These are phyloP conservation scores for Phalaenopsis equestris DNA, from an alignment of 106 monocot species.

Conservation along the genomic window DNA sequence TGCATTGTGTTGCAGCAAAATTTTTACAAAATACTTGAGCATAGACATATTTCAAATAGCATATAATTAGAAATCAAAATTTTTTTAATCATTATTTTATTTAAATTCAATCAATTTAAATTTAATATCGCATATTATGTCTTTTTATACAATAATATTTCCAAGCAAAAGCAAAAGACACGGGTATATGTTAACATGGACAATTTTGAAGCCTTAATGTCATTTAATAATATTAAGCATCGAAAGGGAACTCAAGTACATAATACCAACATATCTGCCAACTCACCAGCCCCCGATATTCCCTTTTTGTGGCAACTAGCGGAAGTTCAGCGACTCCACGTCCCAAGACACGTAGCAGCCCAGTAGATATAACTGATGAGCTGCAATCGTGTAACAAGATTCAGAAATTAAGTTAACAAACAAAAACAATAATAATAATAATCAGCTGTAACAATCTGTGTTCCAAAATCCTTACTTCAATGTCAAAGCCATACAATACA, in stretches of 20 bases:
- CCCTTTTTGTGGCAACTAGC: slow-evolving; percentile 78
- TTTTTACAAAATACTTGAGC: background rate
- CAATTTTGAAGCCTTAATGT: background rate
- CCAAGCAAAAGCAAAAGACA: background rate
- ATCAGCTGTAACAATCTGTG: background rate
- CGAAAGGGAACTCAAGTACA: background rate
- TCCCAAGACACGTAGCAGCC: slow-evolving; percentile 77
- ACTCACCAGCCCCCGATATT: slow-evolving; percentile 64
- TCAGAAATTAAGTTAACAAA: background rate
- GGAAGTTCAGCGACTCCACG: slow-evolving; percentile 87
- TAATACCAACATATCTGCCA: background rate
- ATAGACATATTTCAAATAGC: background rate
- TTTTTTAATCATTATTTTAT: too few species aligned
- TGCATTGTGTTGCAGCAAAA: too few species aligned
- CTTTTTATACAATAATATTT: slow-evolving; percentile 1
- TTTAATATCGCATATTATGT: background rate
- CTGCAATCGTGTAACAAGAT: slow-evolving; percentile 25
- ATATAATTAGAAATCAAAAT: too few species aligned
- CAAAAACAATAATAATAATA: background rate
- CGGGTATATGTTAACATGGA: background rate
- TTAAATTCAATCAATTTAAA: background rate
- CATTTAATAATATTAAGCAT: background rate
- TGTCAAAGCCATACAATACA: slow-evolving; percentile 77
- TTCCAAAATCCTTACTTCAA: slow-evolving; percentile 43
- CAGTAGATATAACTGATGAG: slow-evolving; percentile 69